Evolutionary conservation across 108 stramenopile genomes (phyloP).

Genomic region (Pseudonitzschia delicatissima): DNA sequence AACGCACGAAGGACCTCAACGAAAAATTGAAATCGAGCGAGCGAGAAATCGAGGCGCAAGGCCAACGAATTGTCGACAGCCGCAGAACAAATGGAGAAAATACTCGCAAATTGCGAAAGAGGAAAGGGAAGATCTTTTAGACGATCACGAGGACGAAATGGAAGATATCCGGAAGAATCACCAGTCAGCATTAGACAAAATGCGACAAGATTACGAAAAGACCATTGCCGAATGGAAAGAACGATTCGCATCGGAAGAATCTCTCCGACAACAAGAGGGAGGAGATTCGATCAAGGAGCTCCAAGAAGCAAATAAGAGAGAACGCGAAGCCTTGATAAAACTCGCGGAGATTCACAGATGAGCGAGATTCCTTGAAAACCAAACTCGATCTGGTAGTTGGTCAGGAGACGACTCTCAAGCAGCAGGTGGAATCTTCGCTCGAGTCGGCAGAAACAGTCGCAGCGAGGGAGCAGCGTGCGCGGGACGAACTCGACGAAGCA

Average conservation of each 20-base stretch:
- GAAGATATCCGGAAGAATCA: constrained; percentile 36
- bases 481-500: constrained; percentile 71
- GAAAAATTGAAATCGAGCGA: constrained; percentile 3
- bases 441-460: constrained; percentile 49
- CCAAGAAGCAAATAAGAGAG: constrained; percentile 62
- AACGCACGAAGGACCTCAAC: neutral
- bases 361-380: constrained; percentile 44
- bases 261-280: constrained; percentile 53
- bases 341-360: constrained; percentile 40
- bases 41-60: constrained; percentile 69
- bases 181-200: constrained; percentile 36
- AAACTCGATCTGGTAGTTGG: constrained; percentile 39
- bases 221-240: constrained; percentile 49
- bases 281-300: constrained; percentile 71
- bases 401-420: constrained; percentile 48
- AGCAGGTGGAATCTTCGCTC: constrained; percentile 50
- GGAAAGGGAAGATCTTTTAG: constrained; percentile 63
- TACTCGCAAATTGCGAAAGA: constrained; percentile 58
- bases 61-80: constrained; percentile 66
- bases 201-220: constrained; percentile 38
- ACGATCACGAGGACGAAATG: constrained; percentile 70
- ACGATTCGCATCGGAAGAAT: constrained; percentile 37
- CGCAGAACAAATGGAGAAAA: constrained; percentile 70
- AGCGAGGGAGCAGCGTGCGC: constrained; percentile 63
- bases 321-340: constrained; percentile 45